phyloP scores from a whole-genome alignment of 805 yeast genomes.

The Candida jianshihensis region DNA sequence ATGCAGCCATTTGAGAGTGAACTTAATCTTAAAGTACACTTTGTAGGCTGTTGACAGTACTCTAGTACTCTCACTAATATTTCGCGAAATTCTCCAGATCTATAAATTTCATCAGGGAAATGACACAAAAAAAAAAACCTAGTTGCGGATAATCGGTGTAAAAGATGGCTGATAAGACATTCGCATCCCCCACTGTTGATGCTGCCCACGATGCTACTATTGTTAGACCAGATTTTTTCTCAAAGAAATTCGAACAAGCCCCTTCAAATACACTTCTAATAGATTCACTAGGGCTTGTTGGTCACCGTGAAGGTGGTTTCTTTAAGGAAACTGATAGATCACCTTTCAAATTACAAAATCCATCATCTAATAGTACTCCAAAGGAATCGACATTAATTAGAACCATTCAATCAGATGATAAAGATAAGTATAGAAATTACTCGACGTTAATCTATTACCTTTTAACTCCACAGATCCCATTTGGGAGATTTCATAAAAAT shows the following conservation, averaged over 20 bases:
- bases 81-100: too few relatives aligned
- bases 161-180: background rate
- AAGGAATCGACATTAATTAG: too few relatives aligned
- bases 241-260: conserved; percentile 8
- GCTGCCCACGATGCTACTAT: conserved; percentile 2
- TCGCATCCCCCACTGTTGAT: conserved; percentile 11
- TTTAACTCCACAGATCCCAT: conserved; percentile 42
- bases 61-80: too few relatives aligned
- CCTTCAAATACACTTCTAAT: conserved; percentile 26
- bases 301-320: conserved; percentile 53
- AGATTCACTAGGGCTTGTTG: conserved; percentile 27
- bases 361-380: conserved; percentile 19
- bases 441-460: conserved; percentile 49
- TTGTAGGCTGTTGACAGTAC: too few relatives aligned
- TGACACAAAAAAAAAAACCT: too few relatives aligned
- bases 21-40: too few relatives aligned
- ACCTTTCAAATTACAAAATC: conserved; percentile 34
- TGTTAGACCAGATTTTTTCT: conserved; percentile 8
- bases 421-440: conserved; percentile 27
- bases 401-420: too few relatives aligned
- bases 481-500: conserved; percentile 46
- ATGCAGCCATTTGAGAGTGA: too few relatives aligned
- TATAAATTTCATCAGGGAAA: too few relatives aligned
- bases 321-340: conserved; percentile 52
- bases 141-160: too few relatives aligned